Evolutionary conservation across 1,139 yeast genomes (phyloP), one percentile per base, ranked within the genome.

Genomic region (Lodderomyces theae): DNA sequence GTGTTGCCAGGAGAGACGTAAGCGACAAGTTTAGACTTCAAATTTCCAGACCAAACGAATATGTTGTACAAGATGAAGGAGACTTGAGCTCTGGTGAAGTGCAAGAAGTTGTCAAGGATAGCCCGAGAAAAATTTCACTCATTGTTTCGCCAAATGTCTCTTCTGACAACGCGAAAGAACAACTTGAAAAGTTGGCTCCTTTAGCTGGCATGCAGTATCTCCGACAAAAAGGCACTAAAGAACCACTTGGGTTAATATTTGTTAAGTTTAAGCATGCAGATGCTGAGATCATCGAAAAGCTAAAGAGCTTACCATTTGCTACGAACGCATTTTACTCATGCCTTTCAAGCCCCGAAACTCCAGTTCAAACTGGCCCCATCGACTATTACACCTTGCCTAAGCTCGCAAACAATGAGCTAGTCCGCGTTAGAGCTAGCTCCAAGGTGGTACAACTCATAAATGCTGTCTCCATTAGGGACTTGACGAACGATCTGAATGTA

Each of bases 361-460:
- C 66, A 37, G 58, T 70, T 19, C 77, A 72, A 52, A 64, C 62
- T 30, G 56, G 64, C 37, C 56, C 62, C 4, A 57, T 66, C 35
- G 66, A 69, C 44, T 60, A 59, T 45, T 53, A 56, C 29, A 56
- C 66, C 0, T 57, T 72, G 37, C 53, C 52, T 37, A 49, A 58
- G 18, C 52, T 70, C 42, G 76, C 65, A 2, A 55, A 58, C 30
- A 69, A 66, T 44, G 68, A 69, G 46, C 48, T 54, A 32, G 68
- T 62, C 1, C 50, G 59, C 2, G 56, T 63, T 2, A 78, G 71
- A 41, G 61, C 66, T 3, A 61, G 60, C 39, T 77, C 87, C 53
- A 71, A 61, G 10, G 89, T 85, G 0, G 58, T 89, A 19, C 80
- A 83, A 47, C 59, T 89, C 10, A 60, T 86, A 36, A 89, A 89